Base-by-base conservation (phyloP, 331 rosid genomes). In the Phaseolus coccineus region DNA sequence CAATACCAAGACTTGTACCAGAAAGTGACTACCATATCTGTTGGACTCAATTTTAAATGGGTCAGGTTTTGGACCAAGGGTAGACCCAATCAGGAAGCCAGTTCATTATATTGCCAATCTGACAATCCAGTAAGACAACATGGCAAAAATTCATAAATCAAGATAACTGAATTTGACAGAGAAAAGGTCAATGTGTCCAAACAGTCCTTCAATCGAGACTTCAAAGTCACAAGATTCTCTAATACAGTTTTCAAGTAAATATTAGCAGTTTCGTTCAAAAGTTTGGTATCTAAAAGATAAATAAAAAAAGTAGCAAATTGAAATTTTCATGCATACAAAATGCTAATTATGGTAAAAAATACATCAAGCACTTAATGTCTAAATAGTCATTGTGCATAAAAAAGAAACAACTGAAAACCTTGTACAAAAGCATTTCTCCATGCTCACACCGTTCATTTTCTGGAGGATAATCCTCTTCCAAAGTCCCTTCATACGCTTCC, bases 401-500 rank as follows among this genome's bases (percentile, higher is more conserved):
- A 31, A 58, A 67, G 67, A 78, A 80, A 83, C 63, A 77, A 62
- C 51, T 53, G 66, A 65, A 80, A 87, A 96, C 99, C 98, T 96
- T 96, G 52, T 91, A 96, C 56, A 96, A 83, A 73, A 96, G 93
- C 99, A 96, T 96, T 86, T 93, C 99, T 80, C 98, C 99, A 80
- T 96, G 99, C 87, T 96, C 99, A 61, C 92, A 91, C 65, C 99
- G 94, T 78, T 96, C 99, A 89, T 92, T 90, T 13, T 91, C 98
- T 16, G 98, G 98, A 87, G 98, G 99, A 81, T 88, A 70, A 87
- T 93, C 98, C 77, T 93, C 97, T 87, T 96, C 99, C 40, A 96
- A 88, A 3, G 99, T 96, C 70, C 99, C 99, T 84, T 93, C 99
- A 76, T 96, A 96, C 66, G 99, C 99, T 90, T 96, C 99, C 85